Base-by-base conservation (phyloP, 2,329 filamentous ascomycete genomes). In the Sclerotinia spermophila region DNA sequence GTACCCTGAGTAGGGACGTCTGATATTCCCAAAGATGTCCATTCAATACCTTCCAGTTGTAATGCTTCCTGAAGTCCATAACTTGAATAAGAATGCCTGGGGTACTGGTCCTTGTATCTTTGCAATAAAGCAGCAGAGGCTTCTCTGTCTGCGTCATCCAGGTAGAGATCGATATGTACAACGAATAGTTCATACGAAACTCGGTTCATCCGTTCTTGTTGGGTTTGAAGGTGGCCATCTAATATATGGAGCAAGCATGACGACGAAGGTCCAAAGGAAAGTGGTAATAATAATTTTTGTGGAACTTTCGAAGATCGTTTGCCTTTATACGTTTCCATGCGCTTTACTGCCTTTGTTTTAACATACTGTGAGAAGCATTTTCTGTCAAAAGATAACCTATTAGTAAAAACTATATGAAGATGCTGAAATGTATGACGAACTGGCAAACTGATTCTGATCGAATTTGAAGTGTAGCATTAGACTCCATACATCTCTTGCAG, bases 191-290 rank as follows among this genome's bases (percentile, higher is more conserved):
- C 87, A 78, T 92, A 97, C 0, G 87, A 86, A 6, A 88, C 82
- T 67, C 89, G 86, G 6, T 88, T 87, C 75, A 88, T 89, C 72
- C 87, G 89, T 58, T 85, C 83, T 55, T 86, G 84, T 79, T 95
- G 91, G 68, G 85, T 86, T 74, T 86, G 83, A 60, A 92, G 83
- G 77, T 93, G 92, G 72, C 86, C 82, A 79, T 92, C 87, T 68
- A 98, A 83, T 33, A 97, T 85, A 76, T 95, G 87, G 42, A 97
- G 84, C 58, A 99, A 83, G 21, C 89, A 87, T 21, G 91, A 85
- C 0, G 95, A 98, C 1, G 92, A 96, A 1, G 91, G 83, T 0
- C 96, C 95, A 76, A 93, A 90, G 0, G 94, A 97, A 2, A 97
- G 83, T 8, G 94, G 93, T 30, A 97, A 83, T 27, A 97, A 83